Evolutionary conservation across 805 yeast genomes (phyloP).

Genomic region (Ogataea salicorniae): DNA sequence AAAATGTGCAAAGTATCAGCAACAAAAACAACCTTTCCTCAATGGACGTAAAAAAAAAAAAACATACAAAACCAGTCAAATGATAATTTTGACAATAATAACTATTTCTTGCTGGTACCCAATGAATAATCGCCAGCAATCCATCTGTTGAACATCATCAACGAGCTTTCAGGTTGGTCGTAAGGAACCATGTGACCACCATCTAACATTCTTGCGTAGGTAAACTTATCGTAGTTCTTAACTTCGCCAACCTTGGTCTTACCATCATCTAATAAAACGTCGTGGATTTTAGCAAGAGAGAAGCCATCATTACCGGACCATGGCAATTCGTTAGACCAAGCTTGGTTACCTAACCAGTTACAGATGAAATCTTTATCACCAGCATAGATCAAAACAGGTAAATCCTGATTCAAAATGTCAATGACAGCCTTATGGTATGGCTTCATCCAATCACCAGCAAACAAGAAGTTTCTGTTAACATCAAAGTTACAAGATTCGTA

Average conservation of each 20-base stretch:
- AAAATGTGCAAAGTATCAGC: no score
- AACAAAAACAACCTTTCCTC: no score
- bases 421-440: slow-evolving; percentile 57
- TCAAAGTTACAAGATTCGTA: slow-evolving; percentile 49
- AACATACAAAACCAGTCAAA: background rate
- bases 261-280: slow-evolving; percentile 28
- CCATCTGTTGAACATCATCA: slow-evolving; percentile 75
- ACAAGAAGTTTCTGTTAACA: slow-evolving; percentile 44
- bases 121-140: slow-evolving; percentile 47
- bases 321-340: slow-evolving; percentile 66
- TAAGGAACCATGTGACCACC: slow-evolving; percentile 95
- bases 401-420: slow-evolving; percentile 55
- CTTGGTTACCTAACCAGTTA: slow-evolving; percentile 88
- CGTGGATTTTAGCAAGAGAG: slow-evolving; percentile 20
- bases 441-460: slow-evolving; percentile 61
- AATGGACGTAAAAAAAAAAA: background rate
- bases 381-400: slow-evolving; percentile 87
- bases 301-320: slow-evolving; percentile 48
- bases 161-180: slow-evolving; percentile 73
- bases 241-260: slow-evolving; percentile 58
- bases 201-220: slow-evolving; percentile 70
- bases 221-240: slow-evolving; percentile 63
- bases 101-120: slow-evolving; percentile 21
- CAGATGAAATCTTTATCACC: slow-evolving; percentile 93
- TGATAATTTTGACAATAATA: background rate